phyloP scores from a whole-genome alignment of 768 basidiomycete genomes.

The Tylopilus subfusipes region DNA sequence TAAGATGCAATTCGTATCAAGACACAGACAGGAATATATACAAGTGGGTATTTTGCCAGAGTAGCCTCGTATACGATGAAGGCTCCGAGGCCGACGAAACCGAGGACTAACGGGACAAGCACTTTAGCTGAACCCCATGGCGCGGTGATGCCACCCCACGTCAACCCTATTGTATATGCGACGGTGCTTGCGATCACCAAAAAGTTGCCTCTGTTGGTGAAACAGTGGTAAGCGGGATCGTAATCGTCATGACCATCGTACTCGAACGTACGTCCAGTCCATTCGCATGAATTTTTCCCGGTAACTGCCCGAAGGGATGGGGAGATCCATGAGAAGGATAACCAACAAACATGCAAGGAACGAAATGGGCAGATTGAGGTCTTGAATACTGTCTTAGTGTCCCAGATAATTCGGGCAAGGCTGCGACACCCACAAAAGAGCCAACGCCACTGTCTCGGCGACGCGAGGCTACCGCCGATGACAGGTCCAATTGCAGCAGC shows the following conservation, averaged over 20 bases:
- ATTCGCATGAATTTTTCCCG: constrained; percentile 36
- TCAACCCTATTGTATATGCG: constrained; percentile 39
- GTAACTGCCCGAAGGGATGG: constrained; percentile 32
- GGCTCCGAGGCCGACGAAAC: constrained; percentile 33
- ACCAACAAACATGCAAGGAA: constrained; percentile 29
- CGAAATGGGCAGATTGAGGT: constrained; percentile 40
- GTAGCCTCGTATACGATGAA: constrained; percentile 42
- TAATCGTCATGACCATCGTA: neutral
- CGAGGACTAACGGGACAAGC: constrained; percentile 42
- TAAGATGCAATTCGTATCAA: neutral
- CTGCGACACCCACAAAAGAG: constrained; percentile 33
- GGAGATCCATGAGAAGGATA: constrained; percentile 32
- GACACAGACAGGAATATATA: constrained; percentile 9
- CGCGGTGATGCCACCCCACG: constrained; percentile 45
- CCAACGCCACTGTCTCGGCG: constrained; percentile 38
- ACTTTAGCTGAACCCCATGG: constrained; percentile 40
- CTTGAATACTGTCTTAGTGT: constrained; percentile 13
- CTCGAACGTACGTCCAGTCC: constrained; percentile 41
- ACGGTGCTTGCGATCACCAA: constrained; percentile 37
- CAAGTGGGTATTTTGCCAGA: constrained; percentile 29
- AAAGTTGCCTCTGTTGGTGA: constrained; percentile 37
- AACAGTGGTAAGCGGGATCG: neutral
- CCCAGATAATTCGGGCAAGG: neutral
- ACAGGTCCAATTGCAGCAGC: constrained; percentile 35
- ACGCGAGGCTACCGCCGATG: constrained; percentile 35